Evolutionary conservation across 139 green algal genomes (phyloP), one percentile per base, ranked within the genome.

Genomic region (Micractinium conductrix): DNA sequence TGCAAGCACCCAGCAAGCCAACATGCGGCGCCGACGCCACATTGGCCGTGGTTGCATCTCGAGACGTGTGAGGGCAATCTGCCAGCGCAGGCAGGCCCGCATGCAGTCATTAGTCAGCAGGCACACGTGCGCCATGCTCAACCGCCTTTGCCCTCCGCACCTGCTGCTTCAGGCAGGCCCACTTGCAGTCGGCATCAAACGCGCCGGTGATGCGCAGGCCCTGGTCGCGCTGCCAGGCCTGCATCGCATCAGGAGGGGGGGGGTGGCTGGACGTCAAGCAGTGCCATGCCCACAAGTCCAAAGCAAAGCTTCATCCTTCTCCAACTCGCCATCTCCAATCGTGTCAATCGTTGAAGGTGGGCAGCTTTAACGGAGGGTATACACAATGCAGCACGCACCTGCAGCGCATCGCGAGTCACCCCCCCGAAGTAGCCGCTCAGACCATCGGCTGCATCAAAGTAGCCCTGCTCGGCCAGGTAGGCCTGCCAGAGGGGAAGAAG

Each of bases 401-500:
- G 69, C 50, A 90, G 50, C 22, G 86, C 80, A 5, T 90, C 82
- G 24, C 84, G 78, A 1, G 86, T 90, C 33, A 73, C 33, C 3
- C 33, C 40, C 9, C 86, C 82, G 78, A 88, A 90, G 67, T 88
- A 90, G 24, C 86, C 86, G 70, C 33, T 88, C 24, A 82, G 26
- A 1, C 73, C 83, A 28, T 87, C 82, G 26, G 22, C 76, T 1
- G 53, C 22, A 40, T 74, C 74, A 16, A 84, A 76, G 45, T 90
- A 90, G 21, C 40, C 62, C 42, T 86, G 50, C 40, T 88, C 86
- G 0, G 50, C 50, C 14, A 90, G 68, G 38, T 53, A 90, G 28
- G 67, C 45, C 82, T 90, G 86, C 38, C 33, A 43, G 67, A n/a
- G 21, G 2, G 35, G 67, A 12, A 74, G 33, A 48, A 74, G 24